Conservation (phyloP, 2,329 filamentous ascomycete genomes). For the Talaromyces pinophilus region DNA sequence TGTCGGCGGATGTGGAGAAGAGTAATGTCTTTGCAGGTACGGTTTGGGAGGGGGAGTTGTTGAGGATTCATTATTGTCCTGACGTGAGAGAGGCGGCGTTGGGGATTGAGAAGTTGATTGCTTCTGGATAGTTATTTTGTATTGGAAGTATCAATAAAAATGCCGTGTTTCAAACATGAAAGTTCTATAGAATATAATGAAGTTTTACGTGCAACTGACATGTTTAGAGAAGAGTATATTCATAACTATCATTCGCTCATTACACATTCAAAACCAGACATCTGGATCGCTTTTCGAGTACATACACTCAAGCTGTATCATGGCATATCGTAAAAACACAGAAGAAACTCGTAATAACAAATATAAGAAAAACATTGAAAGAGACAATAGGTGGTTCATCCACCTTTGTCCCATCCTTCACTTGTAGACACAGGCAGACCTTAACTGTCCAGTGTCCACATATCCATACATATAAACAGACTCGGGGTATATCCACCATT, state of each 20-base stretch:
- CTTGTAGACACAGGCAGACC: conserved; percentile 14
- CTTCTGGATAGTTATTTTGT: neutral
- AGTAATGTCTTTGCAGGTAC: conserved; percentile 90
- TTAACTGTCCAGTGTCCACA: neutral
- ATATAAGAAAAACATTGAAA: conserved; percentile 13
- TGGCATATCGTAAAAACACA: conserved; percentile 19
- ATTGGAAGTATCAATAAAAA: neutral
- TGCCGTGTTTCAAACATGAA: neutral
- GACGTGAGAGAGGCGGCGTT: conserved; percentile 75
- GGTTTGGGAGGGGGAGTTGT: conserved; percentile 88
- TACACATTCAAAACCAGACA: conserved; percentile 16
- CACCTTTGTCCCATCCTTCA: neutral
- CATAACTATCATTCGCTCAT: conserved; percentile 23
- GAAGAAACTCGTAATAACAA: conserved; percentile 23
- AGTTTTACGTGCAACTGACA: neutral
- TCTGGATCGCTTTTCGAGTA: conserved; percentile 10
- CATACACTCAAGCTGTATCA: conserved; percentile 18
- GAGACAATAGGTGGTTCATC: neutral
- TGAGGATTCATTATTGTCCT: conserved; percentile 83
- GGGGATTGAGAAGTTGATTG: conserved; percentile 62
- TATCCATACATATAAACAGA: conserved; percentile 12
- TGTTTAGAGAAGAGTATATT: conserved; percentile 10
- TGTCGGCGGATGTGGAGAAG: conserved; percentile 72
- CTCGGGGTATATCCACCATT: conserved; percentile 17
- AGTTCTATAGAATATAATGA: neutral